Evolutionary conservation across 208 protist genomes (phyloP).

Genomic region (Herpetomonas tarakana): DNA sequence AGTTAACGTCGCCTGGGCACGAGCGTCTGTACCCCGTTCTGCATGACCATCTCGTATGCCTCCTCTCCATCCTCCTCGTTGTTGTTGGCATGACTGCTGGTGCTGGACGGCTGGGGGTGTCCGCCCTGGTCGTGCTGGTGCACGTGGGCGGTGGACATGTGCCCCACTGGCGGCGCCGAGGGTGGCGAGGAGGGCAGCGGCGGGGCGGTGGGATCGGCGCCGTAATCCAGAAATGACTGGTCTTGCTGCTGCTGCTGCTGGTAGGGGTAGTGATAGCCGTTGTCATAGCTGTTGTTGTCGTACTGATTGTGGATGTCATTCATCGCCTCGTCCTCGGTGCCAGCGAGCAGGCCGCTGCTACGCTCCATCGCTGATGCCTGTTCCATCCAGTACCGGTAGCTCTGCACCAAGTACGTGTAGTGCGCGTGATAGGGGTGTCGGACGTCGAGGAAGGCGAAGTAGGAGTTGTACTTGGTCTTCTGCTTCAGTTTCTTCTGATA

Average conservation of each 20-base stretch:
- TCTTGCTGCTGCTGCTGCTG: no score
- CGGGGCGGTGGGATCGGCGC: not conserved
- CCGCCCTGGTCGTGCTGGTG: slow-evolving; percentile 16
- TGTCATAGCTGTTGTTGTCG: not conserved
- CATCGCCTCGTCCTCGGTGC: slow-evolving; percentile 6
- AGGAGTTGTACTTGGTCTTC: slow-evolving; percentile 63
- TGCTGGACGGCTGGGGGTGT: not conserved
- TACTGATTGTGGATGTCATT: not conserved
- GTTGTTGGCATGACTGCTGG: not conserved
- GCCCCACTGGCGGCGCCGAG: not conserved
- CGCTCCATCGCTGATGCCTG: slow-evolving; percentile 26
- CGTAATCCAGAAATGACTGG: no score
- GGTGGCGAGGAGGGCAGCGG: not conserved
- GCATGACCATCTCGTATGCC: slow-evolving; percentile 69
- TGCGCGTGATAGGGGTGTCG: slow-evolving; percentile 64
- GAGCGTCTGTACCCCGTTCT: slow-evolving; percentile 60
- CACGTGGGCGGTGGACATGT: slow-evolving; percentile 3
- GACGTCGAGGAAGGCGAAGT: slow-evolving; percentile 70
- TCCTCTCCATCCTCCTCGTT: slow-evolving; percentile 48
- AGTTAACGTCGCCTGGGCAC: slow-evolving; percentile 18
- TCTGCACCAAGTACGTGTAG: slow-evolving; percentile 74
- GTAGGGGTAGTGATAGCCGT: no score
- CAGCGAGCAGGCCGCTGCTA: slow-evolving; percentile 8
- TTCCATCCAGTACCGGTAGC: slow-evolving; percentile 54
- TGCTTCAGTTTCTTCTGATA: slow-evolving; percentile 66